Base-by-base conservation (phyloP, 2,329 filamentous ascomycete species). In the Pestalotiopsis sp. region DNA sequence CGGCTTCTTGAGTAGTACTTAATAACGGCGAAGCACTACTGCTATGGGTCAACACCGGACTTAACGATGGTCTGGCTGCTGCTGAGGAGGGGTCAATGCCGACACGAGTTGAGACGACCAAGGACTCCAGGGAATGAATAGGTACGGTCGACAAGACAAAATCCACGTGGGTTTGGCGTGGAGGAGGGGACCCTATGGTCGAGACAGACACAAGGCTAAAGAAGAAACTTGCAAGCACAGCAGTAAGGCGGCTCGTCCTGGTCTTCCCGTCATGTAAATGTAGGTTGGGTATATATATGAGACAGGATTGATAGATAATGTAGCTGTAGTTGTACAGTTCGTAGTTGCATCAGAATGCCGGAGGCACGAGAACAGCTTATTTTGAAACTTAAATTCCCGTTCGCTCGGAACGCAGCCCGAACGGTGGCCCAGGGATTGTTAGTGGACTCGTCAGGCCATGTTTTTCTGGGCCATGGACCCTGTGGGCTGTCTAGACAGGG, bases 351-450 rank as follows among this genome's bases (percentile, higher is more conserved):
- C 13, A 61, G 27, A 38, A 13, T 36, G n/a, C 25, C 59, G 45
- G 20, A n/a, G 17, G 45, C 45, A 52, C 45, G 45, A 52, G 45
- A 52, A 52, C 45, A 52, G 45, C 45, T 52, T 61, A 61, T 61
- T 41, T 61, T n/a, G 38, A 36, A 39, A 61, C 59, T 49, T 64
- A 52, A 23, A 64, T 17, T 64, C 39, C 39, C 61, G 36, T 38
- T 49, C 61, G 41, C 61, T 64, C 61, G 61, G 61, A 45, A 25
- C 20, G 38, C 61, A 64, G 38, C 38, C 61, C 61, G 61, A 64
- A 64, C 36, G 25, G 31, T 62, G n/a, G 25, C 61, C 61, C 38
- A 38, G 61, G 27, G 36, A 41, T 36, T 13, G 38, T 59, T 27
- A 59, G 57, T 59, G 57, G 57, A 31, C 27, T 59, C 27, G 23